Evolutionary conservation across 1,284 basidiomycete species (phyloP), one percentile per base, ranked within the genome.

Genomic region (Sutorius eximius): DNA sequence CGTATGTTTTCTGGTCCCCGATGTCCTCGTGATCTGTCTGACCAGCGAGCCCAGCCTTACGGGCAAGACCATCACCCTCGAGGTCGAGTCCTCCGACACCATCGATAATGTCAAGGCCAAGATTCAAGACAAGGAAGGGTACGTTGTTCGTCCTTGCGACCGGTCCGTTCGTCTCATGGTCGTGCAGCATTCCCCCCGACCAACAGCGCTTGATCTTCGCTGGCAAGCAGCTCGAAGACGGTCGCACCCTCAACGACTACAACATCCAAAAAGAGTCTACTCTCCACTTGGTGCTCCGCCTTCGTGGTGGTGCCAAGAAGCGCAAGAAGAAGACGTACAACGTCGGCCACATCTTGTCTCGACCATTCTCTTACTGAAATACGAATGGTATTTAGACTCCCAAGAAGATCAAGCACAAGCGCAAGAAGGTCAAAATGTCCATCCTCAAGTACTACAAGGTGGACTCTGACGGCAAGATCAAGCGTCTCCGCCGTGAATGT

Each of bases 391-490:
- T 53, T 2, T 68, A 95, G 92, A 96, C 95, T 73, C 96, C 96
- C 78, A 99, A 99, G 89, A 98, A 98, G 85, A 87, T 98, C 85
- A 98, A 98, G 89, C 95, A 98, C 85, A 98, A 98, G 89, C 89
- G 91, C 77, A 96, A 96, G 85, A 97, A 98, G 85, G 94, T 98
- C 83, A 99, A 96, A 82, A 94, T 97, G 95, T 82, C 94, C 70
- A 95, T 98, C 81, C 83, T 99, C 75, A 98, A 98, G 81, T 98
- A 97, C 85, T 98, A 98, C 84, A 97, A 95, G 81, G 95, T 99
- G 71, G 95, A 98, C 79, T 94, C 93, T 55, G 95, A 98, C 71
- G 97, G 96, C 76, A 97, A 97, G 82, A 95, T 99, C 83, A 96
- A 98, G 86, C 94, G 96, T 74, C 88, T 99, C 61, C 87, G 96